phyloP scores from a whole-genome alignment of 75 land plant species.

The Isoetes taiwanensis region DNA sequence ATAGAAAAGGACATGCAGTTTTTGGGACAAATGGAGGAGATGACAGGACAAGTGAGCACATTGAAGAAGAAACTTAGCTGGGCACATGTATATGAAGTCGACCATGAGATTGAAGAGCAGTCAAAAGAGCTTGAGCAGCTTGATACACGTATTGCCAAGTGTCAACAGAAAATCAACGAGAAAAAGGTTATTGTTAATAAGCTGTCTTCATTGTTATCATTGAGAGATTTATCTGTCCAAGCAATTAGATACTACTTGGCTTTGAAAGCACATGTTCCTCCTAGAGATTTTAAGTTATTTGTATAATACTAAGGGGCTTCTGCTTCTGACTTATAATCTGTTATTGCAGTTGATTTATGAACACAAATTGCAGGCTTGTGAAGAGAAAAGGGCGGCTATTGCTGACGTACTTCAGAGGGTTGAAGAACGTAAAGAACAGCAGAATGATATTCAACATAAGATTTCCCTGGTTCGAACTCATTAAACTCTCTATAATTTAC shows the following conservation, averaged over 20 bases:
- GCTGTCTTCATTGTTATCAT: no score
- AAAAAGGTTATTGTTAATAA: slow-evolving; percentile 17
- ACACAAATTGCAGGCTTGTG: slow-evolving; percentile 18
- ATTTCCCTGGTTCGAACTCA: slow-evolving; percentile 56
- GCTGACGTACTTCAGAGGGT: slow-evolving; percentile 38
- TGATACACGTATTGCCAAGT: slow-evolving; percentile 38
- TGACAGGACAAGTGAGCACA: slow-evolving; percentile 37
- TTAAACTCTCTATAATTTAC: no score
- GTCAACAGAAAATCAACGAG: slow-evolving; percentile 41
- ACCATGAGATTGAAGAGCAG: slow-evolving; percentile 31
- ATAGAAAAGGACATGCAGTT: no score
- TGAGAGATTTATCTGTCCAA: no score
- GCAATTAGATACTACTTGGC: no score
- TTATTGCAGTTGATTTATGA: background rate
- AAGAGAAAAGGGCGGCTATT: slow-evolving; percentile 25
- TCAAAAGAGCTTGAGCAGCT: slow-evolving; percentile 33
- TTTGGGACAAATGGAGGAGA: slow-evolving; percentile 66
- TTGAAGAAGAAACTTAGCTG: slow-evolving; percentile 69
- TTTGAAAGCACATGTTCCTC: no score
- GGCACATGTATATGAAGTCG: slow-evolving; percentile 63
- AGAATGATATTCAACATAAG: slow-evolving; percentile 39
- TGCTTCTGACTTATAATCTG: no score
- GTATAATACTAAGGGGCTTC: no score
- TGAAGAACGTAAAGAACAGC: slow-evolving; percentile 43
- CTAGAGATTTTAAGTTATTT: no score